Base-by-base conservation (phyloP, 495 filamentous ascomycete genomes). In the Trypethelium eluteriae region DNA sequence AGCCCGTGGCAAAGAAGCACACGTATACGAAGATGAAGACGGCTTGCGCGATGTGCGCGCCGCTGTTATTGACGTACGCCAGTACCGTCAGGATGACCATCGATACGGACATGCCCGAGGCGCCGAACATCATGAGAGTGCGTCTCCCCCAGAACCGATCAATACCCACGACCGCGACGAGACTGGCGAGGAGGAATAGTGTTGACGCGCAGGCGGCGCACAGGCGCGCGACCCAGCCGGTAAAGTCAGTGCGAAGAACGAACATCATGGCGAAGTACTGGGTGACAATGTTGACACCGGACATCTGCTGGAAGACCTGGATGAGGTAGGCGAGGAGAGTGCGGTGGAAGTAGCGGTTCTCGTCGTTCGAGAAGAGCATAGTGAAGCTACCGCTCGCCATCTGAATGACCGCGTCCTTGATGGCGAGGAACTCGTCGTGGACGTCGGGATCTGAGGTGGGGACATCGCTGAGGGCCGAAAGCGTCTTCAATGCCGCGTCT, bases 1-100 rank as follows among this genome's bases (percentile, higher is more conserved):
- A 91, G 16, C 88, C 89, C 66, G 89, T 77, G 3, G 87, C 88
- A 70, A 91, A 92, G 79, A 90, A 90, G 1, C 86, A 87, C 73
- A 88, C 88, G 80, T 89, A 91, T 34, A 89, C 78, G 74, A 92
- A 92, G 38, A 89, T 75, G 72, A 91, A 88, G 6, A 85, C 80
- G 0, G 82, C 79, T 14, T 82, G 83, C 2, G 79, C 82, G 25
- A 83, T 79, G 62, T 78, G 76, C 10, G 77, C 74, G 67, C 16
- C 64, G 66, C 69, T 64, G 62, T 69, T 70, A 57, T 74, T 64
- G 32, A 73, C 67, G 62, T 74, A 70, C 64, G 71, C 79, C 39
- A 79, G 76, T 36, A 81, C 82, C 6, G 87, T 84, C 10, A 92
- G 79, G 56, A 89, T 81, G 16, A 84, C 82, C 88, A 91, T 91